A percentile compares a stretch with the other conserved stretches of the same genome.
phyloP scores from a whole-genome alignment of 2,329 filamentous ascomycete genomes.

The Achaetomium macrosporum region DNA sequence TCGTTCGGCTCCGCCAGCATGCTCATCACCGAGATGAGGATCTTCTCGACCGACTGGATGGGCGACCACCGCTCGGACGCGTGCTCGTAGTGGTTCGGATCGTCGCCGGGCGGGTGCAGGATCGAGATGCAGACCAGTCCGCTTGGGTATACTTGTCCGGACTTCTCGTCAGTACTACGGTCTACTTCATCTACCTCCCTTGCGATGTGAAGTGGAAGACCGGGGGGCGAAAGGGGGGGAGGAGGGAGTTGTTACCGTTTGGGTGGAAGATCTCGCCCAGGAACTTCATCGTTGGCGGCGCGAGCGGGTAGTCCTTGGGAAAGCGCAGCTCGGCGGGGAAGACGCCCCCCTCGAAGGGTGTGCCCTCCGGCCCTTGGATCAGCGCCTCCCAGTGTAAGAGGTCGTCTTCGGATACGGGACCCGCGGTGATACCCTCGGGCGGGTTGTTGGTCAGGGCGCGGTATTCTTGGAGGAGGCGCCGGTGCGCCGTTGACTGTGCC shows the following conservation, averaged over 20 bases:
- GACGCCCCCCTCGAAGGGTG: slow-evolving; percentile 90
- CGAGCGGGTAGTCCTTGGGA: slow-evolving; percentile 92
- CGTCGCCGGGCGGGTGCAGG: slow-evolving; percentile 90
- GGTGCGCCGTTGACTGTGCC: slow-evolving; percentile 59
- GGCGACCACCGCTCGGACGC: slow-evolving; percentile 94
- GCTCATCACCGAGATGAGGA: slow-evolving; percentile 93
- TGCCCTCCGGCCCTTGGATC: slow-evolving; percentile 91
- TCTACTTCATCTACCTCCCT: slow-evolving; percentile 57
- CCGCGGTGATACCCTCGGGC: slow-evolving; percentile 95
- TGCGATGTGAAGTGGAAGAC: slow-evolving; percentile 1
- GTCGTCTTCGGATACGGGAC: slow-evolving; percentile 89
- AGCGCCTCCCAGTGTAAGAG: slow-evolving; percentile 94
- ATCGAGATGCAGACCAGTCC: slow-evolving; percentile 98
- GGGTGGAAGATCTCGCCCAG: slow-evolving; percentile 93
- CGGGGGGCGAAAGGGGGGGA: slow-evolving; percentile 2
- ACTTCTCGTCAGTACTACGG: slow-evolving; percentile 24
- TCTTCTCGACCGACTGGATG: slow-evolving; percentile 97
- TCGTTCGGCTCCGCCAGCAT: slow-evolving; percentile 98
- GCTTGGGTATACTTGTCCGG: slow-evolving; percentile 61
- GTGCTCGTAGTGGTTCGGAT: slow-evolving; percentile 97
- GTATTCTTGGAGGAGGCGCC: slow-evolving; percentile 93
- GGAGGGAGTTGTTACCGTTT: slow-evolving; percentile 57
- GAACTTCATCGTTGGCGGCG: slow-evolving; percentile 94
- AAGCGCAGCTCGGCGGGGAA: slow-evolving; percentile 95
- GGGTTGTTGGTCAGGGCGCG: slow-evolving; percentile 88